These are phyloP conservation scores for Pythium coloratum DNA, from an alignment of 352 stramenopile genomes.

Conservation along the genomic window DNA sequence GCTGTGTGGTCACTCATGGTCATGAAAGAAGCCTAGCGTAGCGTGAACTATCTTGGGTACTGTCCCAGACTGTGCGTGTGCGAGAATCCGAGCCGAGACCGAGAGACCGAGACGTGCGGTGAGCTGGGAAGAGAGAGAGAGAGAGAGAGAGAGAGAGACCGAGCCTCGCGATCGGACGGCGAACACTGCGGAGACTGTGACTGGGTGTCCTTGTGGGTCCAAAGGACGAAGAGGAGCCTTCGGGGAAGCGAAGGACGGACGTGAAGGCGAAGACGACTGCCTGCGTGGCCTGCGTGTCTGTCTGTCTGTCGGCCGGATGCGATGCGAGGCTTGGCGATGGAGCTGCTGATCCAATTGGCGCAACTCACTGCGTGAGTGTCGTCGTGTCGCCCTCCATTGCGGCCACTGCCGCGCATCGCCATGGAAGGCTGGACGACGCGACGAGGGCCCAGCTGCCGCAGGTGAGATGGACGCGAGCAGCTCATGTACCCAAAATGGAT, in stretches of 20 bases:
- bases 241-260: neutral
- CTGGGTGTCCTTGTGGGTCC: neutral
- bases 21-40: neutral
- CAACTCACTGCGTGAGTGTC: neutral
- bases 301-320: neutral
- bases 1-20: conserved; percentile 23
- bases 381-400: conserved; percentile 5
- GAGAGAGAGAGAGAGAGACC: neutral
- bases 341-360: conserved; percentile 3
- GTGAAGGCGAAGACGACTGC: neutral
- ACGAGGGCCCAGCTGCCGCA: conserved; percentile 8
- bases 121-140: neutral
- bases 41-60: neutral
- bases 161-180: conserved; percentile 2
- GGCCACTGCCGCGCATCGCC: neutral
- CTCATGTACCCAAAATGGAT: conserved; percentile 18
- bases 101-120: too few relatives aligned
- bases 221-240: neutral
- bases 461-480: conserved; percentile 16
- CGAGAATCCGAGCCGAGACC: neutral
- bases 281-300: too few relatives aligned
- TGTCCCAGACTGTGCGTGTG: neutral
- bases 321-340: neutral
- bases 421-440: neutral
- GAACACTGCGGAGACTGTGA: neutral